phyloP scores from a whole-genome alignment of 2,329 filamentous ascomycete genomes.

The Ascochyta lentis region DNA sequence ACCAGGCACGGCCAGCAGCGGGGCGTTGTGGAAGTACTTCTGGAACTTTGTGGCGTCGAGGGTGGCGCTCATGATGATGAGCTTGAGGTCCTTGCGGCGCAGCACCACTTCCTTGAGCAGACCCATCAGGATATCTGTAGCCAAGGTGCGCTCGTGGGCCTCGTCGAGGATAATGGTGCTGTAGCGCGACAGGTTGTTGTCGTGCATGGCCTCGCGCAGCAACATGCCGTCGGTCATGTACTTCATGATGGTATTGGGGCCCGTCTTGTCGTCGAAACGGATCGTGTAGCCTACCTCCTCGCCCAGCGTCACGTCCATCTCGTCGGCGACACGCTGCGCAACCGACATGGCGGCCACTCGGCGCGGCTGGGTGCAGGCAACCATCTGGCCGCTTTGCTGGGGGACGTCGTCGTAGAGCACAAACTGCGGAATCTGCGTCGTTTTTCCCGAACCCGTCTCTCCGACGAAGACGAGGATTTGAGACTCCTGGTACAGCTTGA shows the following conservation, averaged over 20 bases:
- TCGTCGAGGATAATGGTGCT: slow-evolving; percentile 98
- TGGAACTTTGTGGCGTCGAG: slow-evolving; percentile 98
- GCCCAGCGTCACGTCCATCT: slow-evolving; percentile 89
- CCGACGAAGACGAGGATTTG: slow-evolving; percentile 99
- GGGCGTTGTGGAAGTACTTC: slow-evolving; percentile 93
- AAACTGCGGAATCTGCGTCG: slow-evolving; percentile 98
- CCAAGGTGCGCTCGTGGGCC: slow-evolving; percentile 95
- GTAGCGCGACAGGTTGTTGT: slow-evolving; percentile 87
- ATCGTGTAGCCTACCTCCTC: slow-evolving; percentile 97
- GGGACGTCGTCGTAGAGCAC: slow-evolving; percentile 96
- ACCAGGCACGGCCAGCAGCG: slow-evolving; percentile 90
- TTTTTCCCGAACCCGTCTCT: slow-evolving; percentile 99
- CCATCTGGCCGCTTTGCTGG: slow-evolving; percentile 82
- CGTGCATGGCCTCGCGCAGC: slow-evolving; percentile 90
- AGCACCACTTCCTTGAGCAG: slow-evolving; percentile 92
- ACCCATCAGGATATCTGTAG: slow-evolving; percentile 94
- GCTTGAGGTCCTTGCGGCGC: slow-evolving; percentile 82
- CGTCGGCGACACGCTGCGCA: slow-evolving; percentile 93
- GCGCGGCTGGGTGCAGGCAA: slow-evolving; percentile 96
- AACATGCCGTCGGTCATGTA: slow-evolving; percentile 99
- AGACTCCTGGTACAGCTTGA: slow-evolving; percentile 87
- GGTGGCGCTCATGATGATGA: slow-evolving; percentile 96
- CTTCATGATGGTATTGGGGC: slow-evolving; percentile 89
- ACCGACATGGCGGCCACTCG: slow-evolving; percentile 98
- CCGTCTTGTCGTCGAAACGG: slow-evolving; percentile 94